Evolutionary conservation across 1,284 basidiomycete species (phyloP).

Genomic region (Ceratobasidium sp.): DNA sequence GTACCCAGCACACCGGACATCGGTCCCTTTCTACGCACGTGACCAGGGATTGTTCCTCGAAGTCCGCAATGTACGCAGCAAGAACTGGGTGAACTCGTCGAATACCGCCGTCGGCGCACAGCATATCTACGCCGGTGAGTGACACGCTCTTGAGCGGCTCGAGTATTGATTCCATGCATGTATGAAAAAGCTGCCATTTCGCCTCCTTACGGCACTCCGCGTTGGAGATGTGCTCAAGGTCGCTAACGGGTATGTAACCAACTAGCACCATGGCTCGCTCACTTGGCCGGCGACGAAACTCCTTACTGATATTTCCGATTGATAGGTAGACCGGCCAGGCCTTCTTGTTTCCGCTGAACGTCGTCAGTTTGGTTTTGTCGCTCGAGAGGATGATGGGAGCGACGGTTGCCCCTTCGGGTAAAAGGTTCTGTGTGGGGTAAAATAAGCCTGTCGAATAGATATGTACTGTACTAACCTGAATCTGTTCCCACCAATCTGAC

Average conservation of each 20-base stretch:
- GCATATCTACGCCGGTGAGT: constrained; percentile 9
- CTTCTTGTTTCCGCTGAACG: constrained; percentile 32
- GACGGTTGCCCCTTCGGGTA: constrained; percentile 9
- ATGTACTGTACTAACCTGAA: constrained; percentile 4
- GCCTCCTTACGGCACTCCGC: background rate
- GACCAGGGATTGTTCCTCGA: constrained; percentile 44
- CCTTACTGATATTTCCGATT: constrained; percentile 4
- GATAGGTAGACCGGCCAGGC: constrained; percentile 46
- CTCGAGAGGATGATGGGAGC: constrained; percentile 30
- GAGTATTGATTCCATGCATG: constrained; percentile 39
- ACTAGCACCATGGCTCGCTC: background rate
- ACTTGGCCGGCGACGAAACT: background rate
- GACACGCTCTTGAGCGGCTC: constrained; percentile 32
- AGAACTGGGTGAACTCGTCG: constrained; percentile 33
- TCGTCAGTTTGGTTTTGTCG: constrained; percentile 42
- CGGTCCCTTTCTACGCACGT: constrained; percentile 12
- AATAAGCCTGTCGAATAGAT: background rate
- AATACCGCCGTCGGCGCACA: constrained; percentile 40
- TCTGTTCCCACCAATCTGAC: constrained; percentile 38
- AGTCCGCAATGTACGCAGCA: constrained; percentile 45
- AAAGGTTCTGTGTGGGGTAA: background rate
- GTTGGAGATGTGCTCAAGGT: background rate
- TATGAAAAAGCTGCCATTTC: constrained; percentile 43
- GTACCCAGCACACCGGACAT: constrained; percentile 42
- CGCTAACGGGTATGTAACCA: background rate